Percentiles rank a stretch among this genome's conserved stretches.
phyloP scores from a whole-genome alignment of 441 rosid species.

The Brassica hybrid region DNA sequence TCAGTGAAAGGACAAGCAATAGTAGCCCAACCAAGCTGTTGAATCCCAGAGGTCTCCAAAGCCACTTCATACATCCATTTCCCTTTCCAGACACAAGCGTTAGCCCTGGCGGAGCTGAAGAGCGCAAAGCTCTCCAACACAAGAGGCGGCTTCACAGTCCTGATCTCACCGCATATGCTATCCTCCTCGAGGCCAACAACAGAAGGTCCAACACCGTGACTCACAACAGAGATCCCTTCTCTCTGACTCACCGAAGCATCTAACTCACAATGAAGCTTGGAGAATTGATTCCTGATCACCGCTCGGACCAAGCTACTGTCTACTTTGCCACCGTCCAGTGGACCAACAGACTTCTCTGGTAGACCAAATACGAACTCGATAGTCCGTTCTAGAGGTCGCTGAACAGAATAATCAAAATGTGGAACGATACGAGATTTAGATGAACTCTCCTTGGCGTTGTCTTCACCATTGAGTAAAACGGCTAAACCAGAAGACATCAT shows the following conservation, averaged over 20 bases:
- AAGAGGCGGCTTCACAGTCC: slow-evolving; percentile 67
- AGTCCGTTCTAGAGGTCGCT: slow-evolving; percentile 81
- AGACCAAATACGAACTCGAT: slow-evolving; percentile 81
- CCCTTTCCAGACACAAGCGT: slow-evolving; percentile 91
- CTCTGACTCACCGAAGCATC: slow-evolving; percentile 45
- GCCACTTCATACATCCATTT: slow-evolving; percentile 99
- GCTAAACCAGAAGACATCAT: slow-evolving; percentile 94
- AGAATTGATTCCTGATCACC: slow-evolving; percentile 62
- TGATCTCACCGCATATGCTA: slow-evolving; percentile 86
- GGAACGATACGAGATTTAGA: slow-evolving; percentile 70
- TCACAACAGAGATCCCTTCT: slow-evolving; percentile 65
- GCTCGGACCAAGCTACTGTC: slow-evolving; percentile 52
- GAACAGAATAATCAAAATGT: slow-evolving; percentile 73
- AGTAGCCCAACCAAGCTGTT: slow-evolving; percentile 98
- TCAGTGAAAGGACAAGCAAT: slow-evolving; percentile 88
- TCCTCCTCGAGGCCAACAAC: slow-evolving; percentile 68
- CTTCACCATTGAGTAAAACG: slow-evolving; percentile 71
- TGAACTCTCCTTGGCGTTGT: slow-evolving; percentile 55
- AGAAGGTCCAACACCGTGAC: slow-evolving; percentile 53
- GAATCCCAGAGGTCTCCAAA: slow-evolving; percentile 91
- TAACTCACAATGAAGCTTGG: slow-evolving; percentile 41
- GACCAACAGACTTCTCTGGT: slow-evolving; percentile 65
- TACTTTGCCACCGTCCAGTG: slow-evolving; percentile 54
- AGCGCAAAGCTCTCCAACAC: slow-evolving; percentile 91
- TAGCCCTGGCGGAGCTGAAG: slow-evolving; percentile 90